Evolutionary conservation across 495 filamentous ascomycete species (phyloP).

Genomic region (Jackrogersella minutella): DNA sequence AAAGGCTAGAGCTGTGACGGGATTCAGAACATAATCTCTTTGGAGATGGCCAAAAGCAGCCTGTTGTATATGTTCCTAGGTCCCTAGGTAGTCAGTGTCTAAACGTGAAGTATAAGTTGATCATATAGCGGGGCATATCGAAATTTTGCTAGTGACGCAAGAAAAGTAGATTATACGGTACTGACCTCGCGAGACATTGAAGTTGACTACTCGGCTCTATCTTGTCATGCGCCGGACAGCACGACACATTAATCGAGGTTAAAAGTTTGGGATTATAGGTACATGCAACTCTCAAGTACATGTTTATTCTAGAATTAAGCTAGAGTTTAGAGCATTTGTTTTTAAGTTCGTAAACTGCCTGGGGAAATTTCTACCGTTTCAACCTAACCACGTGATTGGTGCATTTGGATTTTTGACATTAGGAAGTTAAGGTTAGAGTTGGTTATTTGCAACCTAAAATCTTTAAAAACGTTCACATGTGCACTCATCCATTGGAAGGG

Average conservation of each 20-base stretch:
- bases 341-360: neutral
- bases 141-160: constrained; percentile 5
- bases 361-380: constrained; percentile 11
- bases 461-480: neutral
- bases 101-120: neutral
- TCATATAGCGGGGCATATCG: neutral
- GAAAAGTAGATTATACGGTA: constrained; percentile 1
- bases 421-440: too few species aligned
- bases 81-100: constrained; percentile 12
- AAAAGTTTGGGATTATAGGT: too few species aligned
- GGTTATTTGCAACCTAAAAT: neutral
- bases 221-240: constrained; percentile 25
- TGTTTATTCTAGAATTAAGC: too few species aligned
- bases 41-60: constrained; percentile 34
- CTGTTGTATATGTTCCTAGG: neutral
- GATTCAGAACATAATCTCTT: constrained; percentile 54
- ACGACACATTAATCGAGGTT: neutral
- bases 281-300: too few species aligned
- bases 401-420: neutral
- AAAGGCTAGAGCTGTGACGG: constrained; percentile 67
- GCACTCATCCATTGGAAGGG: too few species aligned
- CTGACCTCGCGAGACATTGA: constrained; percentile 43
- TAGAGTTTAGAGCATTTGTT: too few species aligned
- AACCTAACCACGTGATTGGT: constrained; percentile 38
- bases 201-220: constrained; percentile 9